Base-by-base conservation (phyloP, 2,329 filamentous ascomycete genomes). In the Venturia oleaginea region DNA sequence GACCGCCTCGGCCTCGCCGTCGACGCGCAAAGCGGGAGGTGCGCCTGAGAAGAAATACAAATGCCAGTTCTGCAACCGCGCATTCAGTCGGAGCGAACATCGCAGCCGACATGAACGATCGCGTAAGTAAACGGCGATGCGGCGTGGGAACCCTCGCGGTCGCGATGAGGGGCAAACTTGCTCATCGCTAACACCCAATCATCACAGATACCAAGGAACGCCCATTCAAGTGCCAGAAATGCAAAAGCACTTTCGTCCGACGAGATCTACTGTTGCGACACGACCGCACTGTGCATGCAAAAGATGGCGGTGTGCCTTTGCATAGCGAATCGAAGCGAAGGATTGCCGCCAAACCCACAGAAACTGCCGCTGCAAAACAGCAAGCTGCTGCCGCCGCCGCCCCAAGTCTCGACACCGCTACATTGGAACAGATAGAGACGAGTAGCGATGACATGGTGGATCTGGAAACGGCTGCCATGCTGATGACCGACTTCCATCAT, bases 41-140 rank as follows among this genome's bases (percentile, higher is more conserved):
- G 88, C 86, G 71, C 91, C 92, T 65, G 94, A 97, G 82, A 93
- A 95, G 83, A 96, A 97, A 80, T 99, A 99, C 86, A 97, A 97
- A 78, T 99, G 94, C 81, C 92, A 96, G 82, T 97, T 96, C 79
- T 97, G 94, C 82, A 92, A 92, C 79, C 86, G 94, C 77, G 94
- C 94, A 68, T 99, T 99, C 77, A 97, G 92, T 80, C 85, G 94
- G 77, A 96, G 92, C 77, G 94, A 99, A 79, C 94, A 99, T 78
- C 86, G 94, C 72, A 97, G 92, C 79, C 85, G 94, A 78, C 94
- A 99, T 79, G 94, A 99, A 80, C 86, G 94, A 80, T 96, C 92
- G 76, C 94, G 94, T 97, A 94, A 83, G 93, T 93, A 24, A 24
- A 42, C 32, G n/a, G 27, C 51, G 42, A 32, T 40, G 59, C n/a